Evolutionary conservation across 73 alveolate species (phyloP), one percentile per base, ranked within the genome.

Genomic region (Paramecium sexaurelia): DNA sequence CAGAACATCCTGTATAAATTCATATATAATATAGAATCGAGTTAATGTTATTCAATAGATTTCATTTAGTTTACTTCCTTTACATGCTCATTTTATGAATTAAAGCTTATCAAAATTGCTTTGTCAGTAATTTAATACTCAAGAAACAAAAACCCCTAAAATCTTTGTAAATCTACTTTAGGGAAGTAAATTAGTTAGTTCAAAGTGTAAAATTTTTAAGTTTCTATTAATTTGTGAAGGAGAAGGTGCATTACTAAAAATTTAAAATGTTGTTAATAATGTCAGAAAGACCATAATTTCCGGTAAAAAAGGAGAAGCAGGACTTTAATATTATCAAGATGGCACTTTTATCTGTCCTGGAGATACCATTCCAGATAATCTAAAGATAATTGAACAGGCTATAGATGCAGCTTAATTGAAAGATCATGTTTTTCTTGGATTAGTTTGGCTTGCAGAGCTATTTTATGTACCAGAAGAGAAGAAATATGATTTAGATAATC

Each of bases 291-390:
- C 90, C 13, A 88, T 88, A 9, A 40, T 82, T 40, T 41, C 69
- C 20, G 94, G 94, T 17, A 88, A 88, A 69, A 68, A 68, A 40
- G 94, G 94, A 29, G 94, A 88, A 47, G 94, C 94, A 5, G 94
- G 84, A 4, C 73, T 88, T 26, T 43, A 68, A 37, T 88, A 6
- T 47, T 82, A 88, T 71, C 27, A 39, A 15, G 94, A 88, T 88
- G 94, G 94, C 8, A 88, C 94, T 0, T 68, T 88, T 68, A 88
- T 88, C 8, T 75, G 85, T 33, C 85, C 94, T 11, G 94, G 67
- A 5, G 94, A 88, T 71, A 45, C 94, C 3, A 36, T 88, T 5
- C 45, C 55, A 43, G 94, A 88, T 69, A 88, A 88, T 88, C 19
- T 88, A 13, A 88, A 88, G 33, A 88, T 88, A 51, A 88, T 88